These are phyloP conservation scores for Parascedosporium putredinis DNA, from an alignment of 2,329 filamentous ascomycete species.

Conservation along the genomic window DNA sequence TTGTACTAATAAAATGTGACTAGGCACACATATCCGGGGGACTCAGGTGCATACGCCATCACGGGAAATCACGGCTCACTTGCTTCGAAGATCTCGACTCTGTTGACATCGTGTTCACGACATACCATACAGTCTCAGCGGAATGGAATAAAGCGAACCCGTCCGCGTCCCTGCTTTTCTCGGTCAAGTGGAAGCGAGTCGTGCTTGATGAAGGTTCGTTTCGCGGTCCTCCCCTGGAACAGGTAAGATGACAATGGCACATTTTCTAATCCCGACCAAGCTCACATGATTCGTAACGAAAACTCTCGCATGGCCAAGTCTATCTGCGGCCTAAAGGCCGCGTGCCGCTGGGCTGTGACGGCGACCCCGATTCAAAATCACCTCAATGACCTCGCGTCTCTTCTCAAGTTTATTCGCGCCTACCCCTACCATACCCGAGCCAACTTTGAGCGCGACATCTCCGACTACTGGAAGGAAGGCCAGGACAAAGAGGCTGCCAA, in stretches of 20 bases:
- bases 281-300: conserved; percentile 27
- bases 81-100: not conserved
- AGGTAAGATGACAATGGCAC: too few species aligned
- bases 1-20: not conserved
- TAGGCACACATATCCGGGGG: not conserved
- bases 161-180: conserved; percentile 19
- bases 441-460: conserved; percentile 28
- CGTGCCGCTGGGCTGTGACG: conserved; percentile 34
- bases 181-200: conserved; percentile 25
- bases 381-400: conserved; percentile 27
- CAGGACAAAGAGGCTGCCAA: conserved; percentile 24
- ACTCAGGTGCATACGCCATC: not conserved
- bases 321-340: conserved; percentile 24
- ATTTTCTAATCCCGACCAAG: too few species aligned
- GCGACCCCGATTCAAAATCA: conserved; percentile 39
- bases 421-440: conserved; percentile 29
- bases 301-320: conserved; percentile 23
- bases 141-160: conserved; percentile 20
- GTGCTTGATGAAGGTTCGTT: conserved; percentile 28
- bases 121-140: conserved; percentile 14
- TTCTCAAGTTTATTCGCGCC: conserved; percentile 31
- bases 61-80: not conserved
- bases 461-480: conserved; percentile 26
- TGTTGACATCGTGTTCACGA: not conserved
- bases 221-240: not conserved